Evolutionary conservation across 139 green algal genomes (phyloP), one percentile per base, ranked within the genome.

Genomic region (Chlorella sp.): DNA sequence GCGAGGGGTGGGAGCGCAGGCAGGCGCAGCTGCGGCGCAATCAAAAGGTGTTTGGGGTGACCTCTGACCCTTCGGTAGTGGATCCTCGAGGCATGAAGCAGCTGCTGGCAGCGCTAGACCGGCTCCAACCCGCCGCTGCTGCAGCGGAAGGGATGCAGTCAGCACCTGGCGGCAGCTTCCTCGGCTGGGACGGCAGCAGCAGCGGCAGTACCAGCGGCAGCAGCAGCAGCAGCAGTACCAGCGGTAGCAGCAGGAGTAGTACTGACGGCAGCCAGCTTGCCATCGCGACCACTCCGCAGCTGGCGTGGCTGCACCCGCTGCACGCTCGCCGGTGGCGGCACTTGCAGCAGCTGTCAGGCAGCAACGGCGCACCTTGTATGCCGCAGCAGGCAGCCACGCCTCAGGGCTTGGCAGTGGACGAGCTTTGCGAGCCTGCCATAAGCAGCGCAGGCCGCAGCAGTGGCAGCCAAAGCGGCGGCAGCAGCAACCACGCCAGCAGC

Each of bases 271-370:
- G 36, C 77, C 15, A 9, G 14, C 32, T 2, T 60, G 71, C 18
- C 84, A 39, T 68, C 0, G 16, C n/a, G 22, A 14, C n/a, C 36
- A 57, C n/a, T 28, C 42, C 28, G 4, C 16, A 57, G 32, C 87
- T 90, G 16, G 87, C 61, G 0, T 90, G 87, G 87, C 69, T 28
- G 64, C 78, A 86, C 64, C 87, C 87, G 26, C 1, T 86, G 60
- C 79, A 83, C n/a, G 87, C 78, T 3, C n/a, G 64, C 39, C 78
- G 87, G 37, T 71, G 79, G 79, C 39, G 37, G 30, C 77, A 81
- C 4, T 42, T 71, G 34, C 64, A 71, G 76, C 84, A 81, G 76
- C 21, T 80, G 22, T 18, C 1, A 12, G 7, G 57, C 30, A 85
- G 60, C 83, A 68, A 64, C 30, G 34, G 32, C 9, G 71, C 78